Evolutionary conservation across 257 asterid species (phyloP).

Genomic region (Fraxinus quadrangulata): DNA sequence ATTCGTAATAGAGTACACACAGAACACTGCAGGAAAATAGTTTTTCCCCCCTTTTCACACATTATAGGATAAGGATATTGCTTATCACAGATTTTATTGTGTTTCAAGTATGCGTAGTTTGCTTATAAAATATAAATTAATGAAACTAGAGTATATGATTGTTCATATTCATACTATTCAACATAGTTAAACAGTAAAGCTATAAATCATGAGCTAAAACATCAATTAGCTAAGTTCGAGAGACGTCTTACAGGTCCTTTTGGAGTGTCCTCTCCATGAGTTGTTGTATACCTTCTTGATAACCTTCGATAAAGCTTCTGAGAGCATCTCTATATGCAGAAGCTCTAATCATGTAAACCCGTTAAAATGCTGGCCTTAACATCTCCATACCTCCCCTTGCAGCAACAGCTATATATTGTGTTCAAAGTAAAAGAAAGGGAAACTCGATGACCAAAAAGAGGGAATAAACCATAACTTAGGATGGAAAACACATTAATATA

Average conservation of each 20-base stretch:
- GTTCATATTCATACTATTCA: background rate
- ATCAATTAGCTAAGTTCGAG: constrained; percentile 20
- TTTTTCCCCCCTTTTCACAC: background rate
- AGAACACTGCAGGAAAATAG: background rate
- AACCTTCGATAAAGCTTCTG: constrained; percentile 78
- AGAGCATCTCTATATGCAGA: constrained; percentile 89
- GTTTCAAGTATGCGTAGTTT: background rate
- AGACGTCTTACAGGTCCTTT: constrained; percentile 25
- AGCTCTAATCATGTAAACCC: constrained; percentile 89
- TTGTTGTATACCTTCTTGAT: constrained; percentile 86
- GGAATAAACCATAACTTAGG: background rate
- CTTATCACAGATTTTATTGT: background rate
- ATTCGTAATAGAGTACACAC: too few species aligned
- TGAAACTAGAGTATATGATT: background rate
- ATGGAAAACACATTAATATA: background rate
- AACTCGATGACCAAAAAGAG: constrained; percentile 12
- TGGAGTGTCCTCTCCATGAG: constrained; percentile 50
- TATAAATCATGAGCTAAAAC: background rate
- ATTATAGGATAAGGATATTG: background rate
- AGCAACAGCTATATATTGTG: constrained; percentile 63
- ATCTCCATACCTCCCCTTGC: constrained; percentile 95
- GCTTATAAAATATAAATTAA: background rate
- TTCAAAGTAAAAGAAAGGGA: background rate
- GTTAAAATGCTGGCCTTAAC: constrained; percentile 78
- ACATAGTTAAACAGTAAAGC: background rate